These are phyloP conservation scores for Coniochaeta pulveracea DNA, from an alignment of 2,329 filamentous ascomycete genomes.

Conservation along the genomic window DNA sequence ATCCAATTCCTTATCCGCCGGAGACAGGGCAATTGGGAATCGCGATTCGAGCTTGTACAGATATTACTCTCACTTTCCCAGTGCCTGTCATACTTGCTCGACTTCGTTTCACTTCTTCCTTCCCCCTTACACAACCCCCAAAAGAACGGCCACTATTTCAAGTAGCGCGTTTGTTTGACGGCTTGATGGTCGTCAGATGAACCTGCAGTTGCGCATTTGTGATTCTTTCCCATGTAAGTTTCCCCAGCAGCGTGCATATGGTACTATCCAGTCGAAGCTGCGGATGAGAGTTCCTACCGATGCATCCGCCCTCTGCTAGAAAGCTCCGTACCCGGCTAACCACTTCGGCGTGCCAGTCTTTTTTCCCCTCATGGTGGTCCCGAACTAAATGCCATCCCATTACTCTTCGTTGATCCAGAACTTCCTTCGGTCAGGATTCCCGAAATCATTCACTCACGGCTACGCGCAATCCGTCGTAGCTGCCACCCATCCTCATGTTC, in stretches of 20 bases:
- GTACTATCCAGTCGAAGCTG: too few species aligned
- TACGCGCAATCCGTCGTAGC: slow-evolving; percentile 97
- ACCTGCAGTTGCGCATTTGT: slow-evolving; percentile 69
- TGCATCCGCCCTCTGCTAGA: too few species aligned
- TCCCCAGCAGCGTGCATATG: too few species aligned
- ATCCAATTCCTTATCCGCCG: background rate
- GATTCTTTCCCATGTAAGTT: slow-evolving; percentile 53
- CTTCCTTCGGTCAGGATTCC: slow-evolving; percentile 95
- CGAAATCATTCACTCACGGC: slow-evolving; percentile 93
- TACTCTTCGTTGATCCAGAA: slow-evolving; percentile 59
- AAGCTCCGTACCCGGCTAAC: too few species aligned
- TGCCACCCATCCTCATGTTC: slow-evolving; percentile 70
- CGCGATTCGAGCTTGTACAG: slow-evolving; percentile 4
- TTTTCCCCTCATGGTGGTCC: slow-evolving; percentile 43
- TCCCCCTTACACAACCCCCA: slow-evolving; percentile 8
- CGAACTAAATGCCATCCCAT: slow-evolving; percentile 82
- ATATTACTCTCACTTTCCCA: slow-evolving; percentile 2
- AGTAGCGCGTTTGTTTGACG: slow-evolving; percentile 84
- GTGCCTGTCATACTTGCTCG: slow-evolving; percentile 3
- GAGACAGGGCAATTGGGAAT: background rate
- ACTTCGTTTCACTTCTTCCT: slow-evolving; percentile 7
- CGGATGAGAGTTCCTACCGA: too few species aligned
- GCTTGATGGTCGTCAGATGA: slow-evolving; percentile 87
- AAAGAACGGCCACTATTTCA: slow-evolving; percentile 9
- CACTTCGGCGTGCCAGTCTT: slow-evolving; percentile 25